Base-by-base conservation (phyloP, 208 protist genomes). In the Wallacemonas collosoma region DNA sequence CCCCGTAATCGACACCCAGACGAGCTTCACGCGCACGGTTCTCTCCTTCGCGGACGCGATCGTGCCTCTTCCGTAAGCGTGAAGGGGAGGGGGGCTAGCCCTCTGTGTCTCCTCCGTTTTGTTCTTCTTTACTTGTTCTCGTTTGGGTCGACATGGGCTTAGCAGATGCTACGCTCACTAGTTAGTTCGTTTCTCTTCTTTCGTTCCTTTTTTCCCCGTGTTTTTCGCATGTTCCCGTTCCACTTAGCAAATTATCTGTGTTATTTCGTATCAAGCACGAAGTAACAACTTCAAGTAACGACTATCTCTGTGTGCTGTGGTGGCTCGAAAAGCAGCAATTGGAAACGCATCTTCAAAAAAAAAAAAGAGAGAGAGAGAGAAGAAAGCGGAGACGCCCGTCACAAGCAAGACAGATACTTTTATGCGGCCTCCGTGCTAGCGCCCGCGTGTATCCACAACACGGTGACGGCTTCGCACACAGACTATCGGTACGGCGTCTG, bases 1-100 rank as follows among this genome's bases (percentile, higher is more conserved):
- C 73, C 93, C 93, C 15, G 83, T 95, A 44, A 76, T 97, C 38
- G 88, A 95, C 70, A 94, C 93, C 2, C 88, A 94, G 71, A 65
- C 82, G n/a, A 93, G 86, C 17, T 82, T 91, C 48, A 87, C 82
- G 9, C 81, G 92, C 39, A 88, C 86, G 3, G 66, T 94, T n/a
- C 72, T 94, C 5, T 87, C 92, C 26, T 93, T 95, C 53, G 64
- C 93, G 79, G 92, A 96, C 72, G 82, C 87, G 40, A 79, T 91
- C 56, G 94, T 95, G 72, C 89, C 89, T 3, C 81, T 96, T 53
- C 92, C 92, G 15, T 96, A 87, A 94, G 72, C 68, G 66, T 65
- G 45, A 65, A 69, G 53, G 75, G 26, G 26, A 26, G 45, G 45
- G 0, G 12, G 45, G 45, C 6, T 44, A 62, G 50, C 7, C 17